Percentiles rank a stretch among this genome's conserved stretches.
Conservation (phyloP, 371 early-diverging fungal genomes). For the Mucor ambiguus region DNA sequence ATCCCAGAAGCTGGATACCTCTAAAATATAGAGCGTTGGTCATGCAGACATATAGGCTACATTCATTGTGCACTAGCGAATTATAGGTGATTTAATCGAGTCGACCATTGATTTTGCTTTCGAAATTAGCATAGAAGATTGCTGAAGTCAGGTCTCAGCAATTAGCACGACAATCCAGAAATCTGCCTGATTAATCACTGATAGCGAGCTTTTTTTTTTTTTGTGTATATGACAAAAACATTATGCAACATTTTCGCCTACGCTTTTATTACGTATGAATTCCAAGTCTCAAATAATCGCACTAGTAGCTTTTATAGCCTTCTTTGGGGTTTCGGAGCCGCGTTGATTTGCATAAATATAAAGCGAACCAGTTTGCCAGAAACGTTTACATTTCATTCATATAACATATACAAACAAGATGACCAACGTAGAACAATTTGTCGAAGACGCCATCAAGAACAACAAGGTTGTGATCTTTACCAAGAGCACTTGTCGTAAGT, state of each 20-base stretch:
- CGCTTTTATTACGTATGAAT: background rate
- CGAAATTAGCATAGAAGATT: too few relatives aligned
- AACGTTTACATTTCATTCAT: background rate
- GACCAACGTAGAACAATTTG: constrained; percentile 13
- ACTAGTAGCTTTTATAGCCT: background rate
- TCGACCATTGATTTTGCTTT: too few relatives aligned
- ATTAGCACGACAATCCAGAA: background rate
- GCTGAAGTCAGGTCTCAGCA: too few relatives aligned
- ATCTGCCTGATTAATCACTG: background rate
- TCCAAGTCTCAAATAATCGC: background rate
- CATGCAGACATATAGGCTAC: too few relatives aligned
- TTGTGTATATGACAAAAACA: background rate
- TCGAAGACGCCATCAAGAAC: constrained; percentile 25
- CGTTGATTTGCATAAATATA: background rate
- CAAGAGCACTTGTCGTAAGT: constrained; percentile 74
- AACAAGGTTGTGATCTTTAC: constrained; percentile 61
- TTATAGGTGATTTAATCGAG: too few relatives aligned
- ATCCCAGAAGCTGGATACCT: background rate
- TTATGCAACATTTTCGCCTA: background rate
- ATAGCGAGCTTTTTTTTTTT: background rate
- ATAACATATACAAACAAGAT: constrained; percentile 1
- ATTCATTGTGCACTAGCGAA: too few relatives aligned
- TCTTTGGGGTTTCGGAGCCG: background rate
- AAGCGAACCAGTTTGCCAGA: background rate
- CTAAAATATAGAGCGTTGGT: too few relatives aligned